Conservation (phyloP, 2,329 filamentous ascomycete genomes). For the Monilinia vaccinii-corymbosi region DNA sequence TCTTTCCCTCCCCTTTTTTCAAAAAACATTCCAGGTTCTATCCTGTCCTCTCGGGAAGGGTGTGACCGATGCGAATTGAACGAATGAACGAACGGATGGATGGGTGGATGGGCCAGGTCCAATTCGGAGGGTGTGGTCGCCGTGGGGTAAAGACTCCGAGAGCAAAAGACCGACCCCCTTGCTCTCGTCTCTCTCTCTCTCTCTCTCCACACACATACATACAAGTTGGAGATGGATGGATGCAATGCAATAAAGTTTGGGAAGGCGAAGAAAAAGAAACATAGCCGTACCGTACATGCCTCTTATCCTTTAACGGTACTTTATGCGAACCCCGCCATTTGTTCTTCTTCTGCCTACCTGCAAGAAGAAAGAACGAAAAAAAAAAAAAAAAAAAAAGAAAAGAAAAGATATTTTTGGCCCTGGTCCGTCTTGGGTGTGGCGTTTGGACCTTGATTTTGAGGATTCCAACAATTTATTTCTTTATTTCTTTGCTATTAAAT, state of each 20-base stretch:
- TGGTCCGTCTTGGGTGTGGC: slow-evolving; percentile 23
- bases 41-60: too few relatives aligned
- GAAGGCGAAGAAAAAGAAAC: slow-evolving; percentile 14
- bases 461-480: slow-evolving; percentile 13
- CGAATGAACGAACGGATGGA: slow-evolving; percentile 11
- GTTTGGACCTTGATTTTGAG: slow-evolving; percentile 8
- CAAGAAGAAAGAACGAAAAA: too few relatives aligned
- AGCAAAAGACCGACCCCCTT: slow-evolving; percentile 3
- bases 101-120: too few relatives aligned
- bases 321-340: slow-evolving; percentile 29
- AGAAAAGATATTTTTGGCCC: slow-evolving; percentile 11
- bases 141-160: slow-evolving; percentile 5
- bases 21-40: too few relatives aligned
- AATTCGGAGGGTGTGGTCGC: slow-evolving; percentile 13
- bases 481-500: too few relatives aligned
- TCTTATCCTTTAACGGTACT: slow-evolving; percentile 17
- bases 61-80: too few relatives aligned
- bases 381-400: too few relatives aligned
- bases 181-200: too few relatives aligned
- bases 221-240: slow-evolving; percentile 17
- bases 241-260: slow-evolving; percentile 25
- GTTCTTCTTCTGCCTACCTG: too few relatives aligned
- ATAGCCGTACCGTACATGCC: too few relatives aligned
- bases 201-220: too few relatives aligned
- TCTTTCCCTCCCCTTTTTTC: too few relatives aligned